Percentiles rank a stretch among this genome's conserved stretches.
Conservation (phyloP, 2,329 filamentous ascomycete genomes). For the Alternaria ventricosa region DNA sequence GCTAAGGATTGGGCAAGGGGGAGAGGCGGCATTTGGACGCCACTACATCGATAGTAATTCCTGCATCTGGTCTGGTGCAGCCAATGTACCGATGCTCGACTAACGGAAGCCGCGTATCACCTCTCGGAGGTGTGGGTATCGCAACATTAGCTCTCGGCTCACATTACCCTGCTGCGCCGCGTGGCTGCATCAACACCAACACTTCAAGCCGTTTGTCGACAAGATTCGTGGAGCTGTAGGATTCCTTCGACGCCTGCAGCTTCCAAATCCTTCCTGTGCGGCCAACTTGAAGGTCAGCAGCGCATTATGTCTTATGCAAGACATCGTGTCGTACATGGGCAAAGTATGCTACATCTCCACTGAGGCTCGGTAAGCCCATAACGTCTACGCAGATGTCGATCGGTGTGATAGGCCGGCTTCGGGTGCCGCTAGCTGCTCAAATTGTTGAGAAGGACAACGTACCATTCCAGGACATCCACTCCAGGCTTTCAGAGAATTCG, state of each 20-base stretch:
- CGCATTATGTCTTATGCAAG: slow-evolving; percentile 9
- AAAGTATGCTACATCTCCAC: slow-evolving; percentile 6
- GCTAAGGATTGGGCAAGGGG: slow-evolving; percentile 8
- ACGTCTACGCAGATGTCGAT: not conserved
- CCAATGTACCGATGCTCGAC: slow-evolving; percentile 20
- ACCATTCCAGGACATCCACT: not conserved
- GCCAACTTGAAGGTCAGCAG: slow-evolving; percentile 4
- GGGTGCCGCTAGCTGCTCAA: not conserved
- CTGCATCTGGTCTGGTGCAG: slow-evolving; percentile 12
- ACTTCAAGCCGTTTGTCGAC: slow-evolving; percentile 1
- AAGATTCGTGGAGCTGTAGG: slow-evolving; percentile 1
- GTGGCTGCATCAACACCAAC: slow-evolving; percentile 13
- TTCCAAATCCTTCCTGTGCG: not conserved
- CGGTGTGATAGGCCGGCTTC: slow-evolving; percentile 1
- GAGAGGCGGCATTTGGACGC: slow-evolving; percentile 13
- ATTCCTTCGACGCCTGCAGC: not conserved
- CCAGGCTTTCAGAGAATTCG: not conserved
- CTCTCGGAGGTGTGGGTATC: slow-evolving; percentile 1
- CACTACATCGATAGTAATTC: slow-evolving; percentile 9
- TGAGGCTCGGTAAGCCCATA: slow-evolving; percentile 5
- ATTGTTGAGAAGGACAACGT: not conserved
- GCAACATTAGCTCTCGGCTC: slow-evolving; percentile 7
- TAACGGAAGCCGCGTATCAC: slow-evolving; percentile 16
- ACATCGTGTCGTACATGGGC: slow-evolving; percentile 10
- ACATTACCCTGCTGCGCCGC: slow-evolving; percentile 13